These are phyloP conservation scores for Sarocladium oryzae DNA, from an alignment of 2,329 filamentous ascomycete species.

Conservation along the genomic window DNA sequence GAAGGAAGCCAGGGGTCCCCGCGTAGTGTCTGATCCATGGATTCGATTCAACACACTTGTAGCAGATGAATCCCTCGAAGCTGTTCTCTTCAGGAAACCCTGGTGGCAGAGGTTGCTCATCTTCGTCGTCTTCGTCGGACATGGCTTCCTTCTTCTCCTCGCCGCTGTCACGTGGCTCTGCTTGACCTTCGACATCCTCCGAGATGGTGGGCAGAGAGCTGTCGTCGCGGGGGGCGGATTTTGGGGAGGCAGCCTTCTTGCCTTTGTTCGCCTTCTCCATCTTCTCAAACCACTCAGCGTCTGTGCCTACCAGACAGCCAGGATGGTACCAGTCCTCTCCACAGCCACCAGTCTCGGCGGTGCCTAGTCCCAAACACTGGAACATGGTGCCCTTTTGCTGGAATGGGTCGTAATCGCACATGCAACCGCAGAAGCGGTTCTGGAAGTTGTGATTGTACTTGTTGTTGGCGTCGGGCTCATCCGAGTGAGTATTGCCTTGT, in stretches of 20 bases:
- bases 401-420: conserved; percentile 79
- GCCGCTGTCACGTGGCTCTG: conserved; percentile 21
- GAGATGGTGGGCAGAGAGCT: conserved; percentile 38
- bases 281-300: conserved; percentile 63
- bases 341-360: conserved; percentile 75
- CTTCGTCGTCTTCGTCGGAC: conserved; percentile 44
- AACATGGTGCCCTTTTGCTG: conserved; percentile 97
- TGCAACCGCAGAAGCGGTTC: conserved; percentile 87
- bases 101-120: conserved; percentile 64
- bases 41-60: conserved; percentile 81
- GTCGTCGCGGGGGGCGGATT: conserved; percentile 10
- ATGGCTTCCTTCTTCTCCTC: conserved; percentile 18
- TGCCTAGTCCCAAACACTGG: conserved; percentile 83
- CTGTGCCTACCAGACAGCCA: conserved; percentile 78
- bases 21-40: conserved; percentile 92
- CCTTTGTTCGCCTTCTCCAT: conserved; percentile 29
- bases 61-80: conserved; percentile 88
- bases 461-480: conserved; percentile 66
- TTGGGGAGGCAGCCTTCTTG: conserved; percentile 17
- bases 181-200: conserved; percentile 35
- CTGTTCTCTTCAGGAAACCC: conserved; percentile 85
- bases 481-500: conserved; percentile 71
- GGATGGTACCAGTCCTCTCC: conserved; percentile 98
- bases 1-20: conserved; percentile 70
- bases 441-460: conserved; percentile 94